A percentile compares a stretch with the other conserved stretches of the same genome.
Evolutionary conservation across 495 filamentous ascomycete species (phyloP).

Genomic region (Wilcoxina mikolae): DNA sequence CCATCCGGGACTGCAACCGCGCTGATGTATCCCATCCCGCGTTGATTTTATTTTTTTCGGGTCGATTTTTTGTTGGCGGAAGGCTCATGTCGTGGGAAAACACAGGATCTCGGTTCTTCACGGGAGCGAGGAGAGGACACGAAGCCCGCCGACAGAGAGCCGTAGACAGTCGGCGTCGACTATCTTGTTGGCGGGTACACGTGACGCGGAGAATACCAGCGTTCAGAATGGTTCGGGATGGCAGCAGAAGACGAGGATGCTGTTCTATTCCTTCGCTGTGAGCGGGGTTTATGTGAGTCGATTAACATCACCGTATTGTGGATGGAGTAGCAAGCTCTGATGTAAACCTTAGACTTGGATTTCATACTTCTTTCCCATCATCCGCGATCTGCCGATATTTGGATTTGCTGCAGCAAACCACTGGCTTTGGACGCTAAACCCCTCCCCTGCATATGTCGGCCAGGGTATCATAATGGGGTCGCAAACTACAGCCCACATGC

Average conservation of each 20-base stretch:
- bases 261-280: conserved; percentile 30
- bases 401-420: conserved; percentile 54
- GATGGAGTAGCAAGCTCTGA: conserved; percentile 22
- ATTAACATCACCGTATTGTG: conserved; percentile 35
- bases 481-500: conserved; percentile 87
- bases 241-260: conserved; percentile 38
- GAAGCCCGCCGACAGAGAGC: too few species aligned
- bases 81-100: conserved; percentile 33
- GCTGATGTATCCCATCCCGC: conserved; percentile 62
- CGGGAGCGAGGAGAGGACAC: conserved; percentile 5
- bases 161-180: background rate
- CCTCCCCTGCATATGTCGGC: conserved; percentile 84
- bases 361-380: conserved; percentile 78
- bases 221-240: conserved; percentile 28
- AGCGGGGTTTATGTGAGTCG: conserved; percentile 22
- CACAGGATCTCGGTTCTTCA: conserved; percentile 35
- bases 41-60: background rate
- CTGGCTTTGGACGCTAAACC: conserved; percentile 95
- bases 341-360: conserved; percentile 52
- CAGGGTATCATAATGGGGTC: conserved; percentile 80
- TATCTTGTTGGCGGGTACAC: background rate
- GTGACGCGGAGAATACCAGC: background rate
- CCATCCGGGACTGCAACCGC: conserved; percentile 91
- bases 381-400: conserved; percentile 74
- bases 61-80: background rate